Conservation (phyloP, 2,329 filamentous ascomycete genomes). For the Lachnellula hyalina region DNA sequence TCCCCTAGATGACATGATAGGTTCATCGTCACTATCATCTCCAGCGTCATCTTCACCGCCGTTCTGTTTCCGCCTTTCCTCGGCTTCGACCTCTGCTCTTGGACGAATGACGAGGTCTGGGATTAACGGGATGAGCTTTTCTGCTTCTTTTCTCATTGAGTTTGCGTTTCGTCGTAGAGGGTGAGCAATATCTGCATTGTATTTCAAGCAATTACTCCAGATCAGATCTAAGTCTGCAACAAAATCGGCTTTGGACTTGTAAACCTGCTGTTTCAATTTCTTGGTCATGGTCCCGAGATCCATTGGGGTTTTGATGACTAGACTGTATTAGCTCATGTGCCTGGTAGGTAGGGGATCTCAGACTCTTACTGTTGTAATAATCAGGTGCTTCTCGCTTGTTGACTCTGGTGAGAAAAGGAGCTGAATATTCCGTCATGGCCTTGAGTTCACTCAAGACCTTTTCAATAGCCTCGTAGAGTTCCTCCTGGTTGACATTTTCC, state of each 20-base stretch:
- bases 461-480: constrained; percentile 92
- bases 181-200: constrained; percentile 86
- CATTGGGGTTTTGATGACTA: constrained; percentile 95
- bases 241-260: constrained; percentile 90
- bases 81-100: constrained; percentile 88
- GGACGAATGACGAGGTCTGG: constrained; percentile 88
- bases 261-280: constrained; percentile 76
- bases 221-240: constrained; percentile 90
- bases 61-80: constrained; percentile 78
- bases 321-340: constrained; percentile 37
- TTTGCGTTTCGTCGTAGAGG: constrained; percentile 88
- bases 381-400: constrained; percentile 97
- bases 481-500: constrained; percentile 94
- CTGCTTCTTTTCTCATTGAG: constrained; percentile 94
- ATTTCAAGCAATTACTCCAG: constrained; percentile 94
- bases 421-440: constrained; percentile 93
- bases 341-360: background rate
- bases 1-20: constrained; percentile 95
- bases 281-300: constrained; percentile 98
- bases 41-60: constrained; percentile 76
- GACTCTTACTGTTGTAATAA: constrained; percentile 76
- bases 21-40: constrained; percentile 94
- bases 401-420: constrained; percentile 88
- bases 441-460: constrained; percentile 97
- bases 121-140: constrained; percentile 92